A percentile compares a stretch with the other conserved stretches of the same genome.
phyloP scores from a whole-genome alignment of 371 early-diverging fungal genomes.

The Nematocida sp. region DNA sequence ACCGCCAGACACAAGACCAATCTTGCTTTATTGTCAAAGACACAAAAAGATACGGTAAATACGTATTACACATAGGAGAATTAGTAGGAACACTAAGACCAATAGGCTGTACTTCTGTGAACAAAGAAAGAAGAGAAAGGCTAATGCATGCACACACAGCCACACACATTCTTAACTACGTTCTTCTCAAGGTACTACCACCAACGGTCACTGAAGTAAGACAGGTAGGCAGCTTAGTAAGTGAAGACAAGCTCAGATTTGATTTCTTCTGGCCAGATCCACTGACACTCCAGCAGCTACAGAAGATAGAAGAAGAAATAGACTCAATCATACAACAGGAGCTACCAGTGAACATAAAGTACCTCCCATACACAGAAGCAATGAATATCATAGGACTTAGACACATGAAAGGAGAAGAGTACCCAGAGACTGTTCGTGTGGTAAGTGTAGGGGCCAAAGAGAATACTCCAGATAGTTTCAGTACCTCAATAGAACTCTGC shows the following conservation, averaged over 20 bases:
- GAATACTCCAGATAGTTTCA: slow-evolving; percentile 64
- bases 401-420: slow-evolving; percentile 76
- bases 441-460: slow-evolving; percentile 73
- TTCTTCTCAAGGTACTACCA: slow-evolving; percentile 72
- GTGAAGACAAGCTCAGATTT: slow-evolving; percentile 88
- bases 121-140: slow-evolving; percentile 73
- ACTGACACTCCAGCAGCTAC: slow-evolving; percentile 73
- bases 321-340: slow-evolving; percentile 73
- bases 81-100: slow-evolving; percentile 16
- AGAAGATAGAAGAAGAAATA: slow-evolving; percentile 73
- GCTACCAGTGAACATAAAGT: slow-evolving; percentile 70
- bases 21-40: slow-evolving; percentile 70
- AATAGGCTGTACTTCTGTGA: slow-evolving; percentile 68
- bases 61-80: slow-evolving; percentile 83
- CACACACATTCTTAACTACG: slow-evolving; percentile 92
- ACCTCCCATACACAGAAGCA: slow-evolving; percentile 66
- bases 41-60: slow-evolving; percentile 84
- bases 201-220: slow-evolving; percentile 65
- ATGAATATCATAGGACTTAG: slow-evolving; percentile 74
- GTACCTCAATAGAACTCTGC: slow-evolving; percentile 80
- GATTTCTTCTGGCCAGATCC: slow-evolving; percentile 78
- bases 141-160: slow-evolving; percentile 90
- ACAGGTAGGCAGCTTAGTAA: slow-evolving; percentile 93
- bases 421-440: slow-evolving; percentile 68
- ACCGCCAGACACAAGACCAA: neutral